phyloP scores from a whole-genome alignment of 352 stramenopile species.

The Blastocystis hominis region DNA sequence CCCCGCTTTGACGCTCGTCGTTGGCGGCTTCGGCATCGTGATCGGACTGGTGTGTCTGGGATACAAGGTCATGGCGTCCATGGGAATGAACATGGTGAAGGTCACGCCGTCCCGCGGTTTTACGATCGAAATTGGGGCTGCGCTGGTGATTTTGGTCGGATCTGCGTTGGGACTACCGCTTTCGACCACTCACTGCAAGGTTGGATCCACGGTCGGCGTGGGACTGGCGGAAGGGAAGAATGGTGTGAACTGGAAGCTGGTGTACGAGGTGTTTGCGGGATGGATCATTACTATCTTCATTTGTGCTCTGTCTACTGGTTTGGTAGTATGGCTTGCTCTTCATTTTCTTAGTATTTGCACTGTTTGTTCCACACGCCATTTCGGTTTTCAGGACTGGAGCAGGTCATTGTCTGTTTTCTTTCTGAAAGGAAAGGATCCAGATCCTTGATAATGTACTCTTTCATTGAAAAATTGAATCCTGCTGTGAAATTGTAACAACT shows the following conservation, averaged over 20 bases:
- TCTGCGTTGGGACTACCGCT: conserved; percentile 62
- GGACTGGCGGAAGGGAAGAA: conserved; percentile 51
- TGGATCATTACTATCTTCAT: conserved; percentile 62
- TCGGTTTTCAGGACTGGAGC: background rate
- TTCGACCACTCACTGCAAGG: conserved; percentile 65
- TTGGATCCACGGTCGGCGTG: conserved; percentile 64
- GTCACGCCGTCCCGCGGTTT: conserved; percentile 65
- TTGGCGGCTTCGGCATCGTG: conserved; percentile 61
- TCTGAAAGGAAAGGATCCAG: background rate
- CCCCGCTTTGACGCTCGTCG: conserved; percentile 63
- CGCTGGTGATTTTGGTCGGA: conserved; percentile 62
- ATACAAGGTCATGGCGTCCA: conserved; percentile 63
- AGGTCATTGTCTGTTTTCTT: background rate
- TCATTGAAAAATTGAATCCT: conserved; percentile 37
- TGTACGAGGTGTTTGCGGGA: conserved; percentile 57
- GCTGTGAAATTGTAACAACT: background rate
- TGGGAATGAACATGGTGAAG: conserved; percentile 63
- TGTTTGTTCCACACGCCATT: background rate
- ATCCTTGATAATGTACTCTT: conserved; percentile 4
- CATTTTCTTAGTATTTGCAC: background rate
- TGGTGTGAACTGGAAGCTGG: conserved; percentile 60
- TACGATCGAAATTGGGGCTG: conserved; percentile 63
- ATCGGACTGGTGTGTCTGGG: conserved; percentile 62
- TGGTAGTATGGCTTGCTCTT: conserved; percentile 55
- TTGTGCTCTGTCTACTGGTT: conserved; percentile 39